Evolutionary conservation across 352 stramenopile genomes (phyloP), one percentile per base, ranked within the genome.

Genomic region (Phytophthora litchii): DNA sequence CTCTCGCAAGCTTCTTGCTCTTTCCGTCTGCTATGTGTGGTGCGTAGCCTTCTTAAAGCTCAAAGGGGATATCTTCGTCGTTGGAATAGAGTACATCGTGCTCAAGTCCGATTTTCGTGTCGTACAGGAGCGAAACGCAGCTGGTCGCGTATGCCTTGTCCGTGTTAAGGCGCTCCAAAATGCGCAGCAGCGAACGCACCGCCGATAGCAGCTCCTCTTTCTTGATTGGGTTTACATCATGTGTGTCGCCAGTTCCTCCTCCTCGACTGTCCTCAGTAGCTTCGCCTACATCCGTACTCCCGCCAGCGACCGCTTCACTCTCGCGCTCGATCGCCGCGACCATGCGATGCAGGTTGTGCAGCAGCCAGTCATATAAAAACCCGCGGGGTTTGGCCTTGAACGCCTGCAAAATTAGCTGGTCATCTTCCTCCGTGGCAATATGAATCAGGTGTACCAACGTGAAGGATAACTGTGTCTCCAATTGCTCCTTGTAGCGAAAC

Each of bases 401-500:
- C 19, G 76, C 76, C 20, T 86, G 64, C 65, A 86, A 83, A 20
- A 94, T 84, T 31, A 91, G 16, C 4, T 53, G n/a, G 29, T 92
- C 84, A 44, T 91, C 86, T 53, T 90, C 78, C n/a, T 86, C 60
- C 0, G 80, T 78, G 1, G 83, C 84, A 14, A 95, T 75, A 53
- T 91, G 69, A 48, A 95, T 83, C 50, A 95, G 47, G 44, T 94
- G 86, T 47, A 94, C 77, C 45, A 95, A 67, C 25, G 86, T 94
- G 51, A 95, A 95, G 7, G 84, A 94, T 10, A 95, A 46, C 63
- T 95, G 86, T 13, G 86, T 91, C 52, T 95, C 86, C 6, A 95
- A 64, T 45, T 95, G 86, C 50, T 92, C 84, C 60, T 95, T 95
- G 76, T 95, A 95, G n/a, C 85, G 83, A 72, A 94, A 95, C 70